Base-by-base conservation (phyloP, 768 basidiomycete species). In the Tylopilus vinaceipallidus region DNA sequence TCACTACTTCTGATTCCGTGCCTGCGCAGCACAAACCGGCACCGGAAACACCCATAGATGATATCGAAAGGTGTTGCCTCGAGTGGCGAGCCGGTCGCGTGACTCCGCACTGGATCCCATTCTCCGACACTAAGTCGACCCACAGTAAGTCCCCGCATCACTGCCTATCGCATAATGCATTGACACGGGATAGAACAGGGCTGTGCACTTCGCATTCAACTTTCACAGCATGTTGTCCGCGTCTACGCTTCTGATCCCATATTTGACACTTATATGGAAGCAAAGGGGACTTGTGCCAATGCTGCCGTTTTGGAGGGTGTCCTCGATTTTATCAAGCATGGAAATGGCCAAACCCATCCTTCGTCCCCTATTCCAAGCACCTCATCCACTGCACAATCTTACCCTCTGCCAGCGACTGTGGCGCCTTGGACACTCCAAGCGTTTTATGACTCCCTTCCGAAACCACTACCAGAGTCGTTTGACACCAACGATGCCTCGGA, bases 371-470 rank as follows among this genome's bases (percentile, higher is more conserved):
- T 27, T 16, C 53, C 45, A 1, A 24, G 50, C 10, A 14, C 37
- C 30, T 24, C 40, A 19, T 46, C 48, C 24, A 46, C 53, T 24
- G 50, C 55, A 10, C 51, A 45, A 2, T 34, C 47, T n/a, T n/a
- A n/a, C 3, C 45, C 45, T 22, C 45, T 50, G 2, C 36, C 48
- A 3, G 45, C 49, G 8, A 34, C 44, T 32, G 59, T 48, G 19
- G 49, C 54, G 16, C 65, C 69, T 3, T 64, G 74, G 35, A 72
- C 75, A 0, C 65, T 88, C 1, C 82, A 83, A 52, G 65, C 65
- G 1, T 88, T 82, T 63, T 84, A 77, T 57, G 83, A 84, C n/a
- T 63, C 78, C 13, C 75, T 89, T 38, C 84, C 86, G 1, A 74
- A 75, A 38, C 86, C 84, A 1, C 77, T 86, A 44, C 79, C 82